Percentiles rank a stretch among this genome's conserved stretches.
These are phyloP conservation scores for Aureobasidium lini DNA, from an alignment of 2,329 filamentous ascomycete genomes.

Conservation along the genomic window DNA sequence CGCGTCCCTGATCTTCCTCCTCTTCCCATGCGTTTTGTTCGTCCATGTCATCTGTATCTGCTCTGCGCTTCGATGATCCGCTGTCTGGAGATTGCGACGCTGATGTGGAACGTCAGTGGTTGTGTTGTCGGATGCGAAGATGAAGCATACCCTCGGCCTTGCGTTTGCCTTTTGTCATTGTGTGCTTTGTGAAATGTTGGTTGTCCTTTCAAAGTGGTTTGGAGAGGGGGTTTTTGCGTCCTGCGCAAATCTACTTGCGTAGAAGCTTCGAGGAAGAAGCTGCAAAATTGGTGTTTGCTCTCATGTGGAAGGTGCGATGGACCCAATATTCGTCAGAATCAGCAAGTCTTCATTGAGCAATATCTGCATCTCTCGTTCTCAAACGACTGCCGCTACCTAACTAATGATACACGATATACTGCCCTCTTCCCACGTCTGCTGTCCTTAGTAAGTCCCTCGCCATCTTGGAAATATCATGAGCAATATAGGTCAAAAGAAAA, in stretches of 20 bases:
- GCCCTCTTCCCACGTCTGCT: not conserved
- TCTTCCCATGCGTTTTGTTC: not conserved
- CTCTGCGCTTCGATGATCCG: not conserved
- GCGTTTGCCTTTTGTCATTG: constrained; percentile 8
- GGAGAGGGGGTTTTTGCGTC: too few species aligned
- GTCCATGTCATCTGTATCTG: not conserved
- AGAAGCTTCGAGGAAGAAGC: not conserved
- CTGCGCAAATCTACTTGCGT: too few species aligned
- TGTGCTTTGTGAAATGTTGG: not conserved
- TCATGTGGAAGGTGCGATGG: not conserved
- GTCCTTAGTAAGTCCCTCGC: not conserved
- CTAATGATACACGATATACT: not conserved
- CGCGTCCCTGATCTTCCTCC: constrained; percentile 13
- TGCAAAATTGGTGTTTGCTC: not conserved
- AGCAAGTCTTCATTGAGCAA: not conserved
- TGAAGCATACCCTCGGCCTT: not conserved
- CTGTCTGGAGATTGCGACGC: not conserved
- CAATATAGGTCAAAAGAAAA: not conserved
- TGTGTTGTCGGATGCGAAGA: too few species aligned
- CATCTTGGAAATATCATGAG: not conserved
- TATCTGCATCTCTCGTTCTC: not conserved
- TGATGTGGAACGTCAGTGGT: not conserved
- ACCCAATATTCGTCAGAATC: not conserved
- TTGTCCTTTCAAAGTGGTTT: too few species aligned
- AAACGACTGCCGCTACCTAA: not conserved